These are phyloP conservation scores for Moricandia arvensis DNA, from an alignment of 345 rosid genomes.

Conservation along the genomic window DNA sequence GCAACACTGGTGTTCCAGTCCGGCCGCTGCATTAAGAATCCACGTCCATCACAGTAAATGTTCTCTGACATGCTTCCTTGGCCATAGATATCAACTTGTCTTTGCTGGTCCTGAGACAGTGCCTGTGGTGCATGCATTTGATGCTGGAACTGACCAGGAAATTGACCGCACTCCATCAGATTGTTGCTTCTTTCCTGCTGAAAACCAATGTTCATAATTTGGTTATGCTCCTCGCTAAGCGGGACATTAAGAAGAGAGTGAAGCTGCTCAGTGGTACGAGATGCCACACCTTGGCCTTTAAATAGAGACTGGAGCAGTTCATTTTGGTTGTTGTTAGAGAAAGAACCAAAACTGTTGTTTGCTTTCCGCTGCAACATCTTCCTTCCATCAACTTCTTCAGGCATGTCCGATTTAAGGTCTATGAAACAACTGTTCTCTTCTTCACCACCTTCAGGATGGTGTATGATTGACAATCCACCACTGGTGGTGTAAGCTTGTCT, in stretches of 20 bases:
- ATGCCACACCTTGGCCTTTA: slow-evolving; percentile 54
- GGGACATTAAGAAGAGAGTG: slow-evolving; percentile 75
- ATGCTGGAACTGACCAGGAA: slow-evolving; percentile 58
- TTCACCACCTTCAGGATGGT: slow-evolving; percentile 45
- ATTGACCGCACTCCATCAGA: slow-evolving; percentile 50
- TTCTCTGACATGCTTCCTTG: slow-evolving; percentile 55
- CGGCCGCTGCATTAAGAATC: slow-evolving; percentile 60
- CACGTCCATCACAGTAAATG: slow-evolving; percentile 52
- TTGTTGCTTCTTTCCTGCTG: slow-evolving; percentile 49
- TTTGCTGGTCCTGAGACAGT: slow-evolving; percentile 54
- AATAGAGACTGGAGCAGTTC: slow-evolving; percentile 85
- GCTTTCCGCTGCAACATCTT: slow-evolving; percentile 53
- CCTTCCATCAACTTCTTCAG: slow-evolving; percentile 42
- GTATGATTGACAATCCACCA: slow-evolving; percentile 48
- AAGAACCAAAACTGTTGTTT: slow-evolving; percentile 51
- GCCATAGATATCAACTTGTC: slow-evolving; percentile 51
- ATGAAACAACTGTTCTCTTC: slow-evolving; percentile 49
- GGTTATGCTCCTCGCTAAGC: slow-evolving; percentile 57
- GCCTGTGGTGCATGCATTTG: slow-evolving; percentile 51
- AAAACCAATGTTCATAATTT: slow-evolving; percentile 48
- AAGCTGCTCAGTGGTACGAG: slow-evolving; percentile 61
- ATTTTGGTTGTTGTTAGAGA: slow-evolving; percentile 59
- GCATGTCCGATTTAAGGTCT: slow-evolving; percentile 54
- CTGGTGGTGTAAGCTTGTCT: slow-evolving; percentile 48
- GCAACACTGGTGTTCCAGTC: slow-evolving; percentile 58